A percentile compares a stretch with the other conserved stretches of the same genome.
These are phyloP conservation scores for Coemansia sp. DNA, from an alignment of 192 early-diverging fungal species.

Conservation along the genomic window DNA sequence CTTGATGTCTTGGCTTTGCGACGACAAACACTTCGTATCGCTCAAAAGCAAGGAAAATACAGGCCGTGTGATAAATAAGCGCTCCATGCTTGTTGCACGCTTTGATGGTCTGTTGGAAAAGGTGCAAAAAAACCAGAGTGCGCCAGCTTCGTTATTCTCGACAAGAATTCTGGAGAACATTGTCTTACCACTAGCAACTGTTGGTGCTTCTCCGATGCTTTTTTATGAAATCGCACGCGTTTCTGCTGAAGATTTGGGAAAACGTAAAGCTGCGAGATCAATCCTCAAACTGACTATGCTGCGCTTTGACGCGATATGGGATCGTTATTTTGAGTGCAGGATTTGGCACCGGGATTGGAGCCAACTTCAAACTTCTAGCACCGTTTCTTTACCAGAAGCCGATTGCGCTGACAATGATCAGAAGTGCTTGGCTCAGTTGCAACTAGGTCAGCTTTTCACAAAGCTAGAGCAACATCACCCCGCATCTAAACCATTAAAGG, in stretches of 20 bases:
- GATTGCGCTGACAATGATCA: too few relatives aligned
- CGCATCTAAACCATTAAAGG: too few relatives aligned
- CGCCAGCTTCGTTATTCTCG: conserved; percentile 6
- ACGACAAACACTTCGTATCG: not conserved
- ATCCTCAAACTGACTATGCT: conserved; percentile 16
- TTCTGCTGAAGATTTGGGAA: conserved; percentile 14
- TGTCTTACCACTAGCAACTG: conserved; percentile 39
- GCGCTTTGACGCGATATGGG: conserved; percentile 45
- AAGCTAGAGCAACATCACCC: too few relatives aligned
- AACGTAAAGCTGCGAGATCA: conserved; percentile 12
- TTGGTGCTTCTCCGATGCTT: conserved; percentile 29
- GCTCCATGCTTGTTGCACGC: conserved; percentile 27
- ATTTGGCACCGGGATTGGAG: conserved; percentile 41
- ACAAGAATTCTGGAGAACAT: conserved; percentile 13
- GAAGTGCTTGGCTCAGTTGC: too few relatives aligned
- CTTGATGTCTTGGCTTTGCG: conserved; percentile 14
- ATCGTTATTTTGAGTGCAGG: conserved; percentile 26
- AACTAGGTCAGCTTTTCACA: too few relatives aligned
- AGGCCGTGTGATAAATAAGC: conserved; percentile 9
- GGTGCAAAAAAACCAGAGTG: not conserved
- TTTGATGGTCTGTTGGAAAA: conserved; percentile 19
- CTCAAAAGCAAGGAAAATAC: not conserved
- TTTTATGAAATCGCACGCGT: conserved; percentile 27
- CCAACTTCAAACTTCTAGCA: conserved; percentile 13
- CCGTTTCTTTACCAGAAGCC: too few relatives aligned